Base-by-base conservation (phyloP, 2,329 filamentous ascomycete genomes). In the Mycogone perniciosa region DNA sequence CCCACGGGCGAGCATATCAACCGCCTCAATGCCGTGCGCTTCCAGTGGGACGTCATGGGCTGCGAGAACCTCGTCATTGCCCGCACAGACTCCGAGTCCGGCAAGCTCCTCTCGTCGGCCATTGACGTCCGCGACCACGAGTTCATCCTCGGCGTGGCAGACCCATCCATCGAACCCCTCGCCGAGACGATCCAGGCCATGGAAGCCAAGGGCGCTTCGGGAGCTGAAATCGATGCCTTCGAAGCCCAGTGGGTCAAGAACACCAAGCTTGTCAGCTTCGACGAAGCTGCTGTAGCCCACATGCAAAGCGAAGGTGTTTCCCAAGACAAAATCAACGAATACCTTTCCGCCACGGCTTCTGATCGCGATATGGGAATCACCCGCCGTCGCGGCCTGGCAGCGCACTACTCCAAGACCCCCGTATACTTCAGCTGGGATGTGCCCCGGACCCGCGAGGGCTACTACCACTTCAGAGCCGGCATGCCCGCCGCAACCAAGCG, bases 11-110 rank as follows among this genome's bases (percentile, higher is more conserved):
- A 97, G 67, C 93, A 99, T 73, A 95, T 97, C 76, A 96, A 96
- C 73, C 85, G 93, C 30, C 82, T 99, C 4, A 85, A 90, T 20
- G 91, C 93, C 2, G 85, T 92, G 3, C 85, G 93, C 53, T 96
- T 96, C 73, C 93, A 99, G 65, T 99, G 92, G 92, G 93, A 99
- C 63, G 78, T 96, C 60, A 97, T 99, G 92, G 93, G 92, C 43
- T 85, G 82, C 47, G 93, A 99, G 73, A 97, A 95, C 67, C 78
- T 97, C 4, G 83, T 97, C 39, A 93, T 99, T 64, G 93, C 93
- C 3, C 85, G 93, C 52, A 97, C 93, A 1, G 93, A 99, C 68
- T 95, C 90, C 1, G 93, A 97, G 70, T 95, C 89, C 55, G 93
- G 92, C 42, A 91, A 85, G 66, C 79, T 99, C 26, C 77, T 99